Evolutionary conservation across 148 eudicot genomes (phyloP).

Genomic region (Chenopodium quinoa): DNA sequence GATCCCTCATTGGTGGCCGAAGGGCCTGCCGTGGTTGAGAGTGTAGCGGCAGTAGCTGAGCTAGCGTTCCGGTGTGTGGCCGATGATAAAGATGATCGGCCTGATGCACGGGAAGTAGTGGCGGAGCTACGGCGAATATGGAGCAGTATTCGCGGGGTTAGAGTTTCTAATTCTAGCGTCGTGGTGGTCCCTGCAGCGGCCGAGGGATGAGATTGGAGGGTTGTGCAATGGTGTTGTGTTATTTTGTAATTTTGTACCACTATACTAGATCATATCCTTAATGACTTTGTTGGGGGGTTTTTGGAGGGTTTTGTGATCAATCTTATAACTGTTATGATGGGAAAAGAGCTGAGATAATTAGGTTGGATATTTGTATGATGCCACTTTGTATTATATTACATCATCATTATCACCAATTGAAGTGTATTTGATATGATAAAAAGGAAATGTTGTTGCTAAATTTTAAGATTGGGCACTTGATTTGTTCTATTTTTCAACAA

Average conservation of each 20-base stretch:
- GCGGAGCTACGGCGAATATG: constrained; percentile 70
- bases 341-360: not conserved
- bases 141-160: constrained; percentile 41
- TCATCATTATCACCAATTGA: constrained; percentile 3
- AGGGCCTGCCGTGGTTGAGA: constrained; percentile 46
- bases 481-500: not conserved
- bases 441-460: not conserved
- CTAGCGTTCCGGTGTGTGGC: constrained; percentile 88
- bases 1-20: constrained; percentile 33
- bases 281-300: not conserved
- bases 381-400: constrained; percentile 1
- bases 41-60: constrained; percentile 77
- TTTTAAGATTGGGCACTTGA: constrained; percentile 5
- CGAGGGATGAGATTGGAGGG: not conserved
- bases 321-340: not conserved
- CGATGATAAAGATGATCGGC: constrained; percentile 83
- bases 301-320: not conserved
- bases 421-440: not conserved
- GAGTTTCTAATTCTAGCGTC: constrained; percentile 40
- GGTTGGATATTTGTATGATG: not conserved
- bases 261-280: not conserved
- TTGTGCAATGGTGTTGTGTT: not conserved
- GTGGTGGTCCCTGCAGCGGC: constrained; percentile 51
- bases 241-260: not conserved
- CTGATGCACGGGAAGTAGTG: constrained; percentile 77